phyloP scores from a whole-genome alignment of 2,329 filamentous ascomycete species.

The Penicillium vulpinum region DNA sequence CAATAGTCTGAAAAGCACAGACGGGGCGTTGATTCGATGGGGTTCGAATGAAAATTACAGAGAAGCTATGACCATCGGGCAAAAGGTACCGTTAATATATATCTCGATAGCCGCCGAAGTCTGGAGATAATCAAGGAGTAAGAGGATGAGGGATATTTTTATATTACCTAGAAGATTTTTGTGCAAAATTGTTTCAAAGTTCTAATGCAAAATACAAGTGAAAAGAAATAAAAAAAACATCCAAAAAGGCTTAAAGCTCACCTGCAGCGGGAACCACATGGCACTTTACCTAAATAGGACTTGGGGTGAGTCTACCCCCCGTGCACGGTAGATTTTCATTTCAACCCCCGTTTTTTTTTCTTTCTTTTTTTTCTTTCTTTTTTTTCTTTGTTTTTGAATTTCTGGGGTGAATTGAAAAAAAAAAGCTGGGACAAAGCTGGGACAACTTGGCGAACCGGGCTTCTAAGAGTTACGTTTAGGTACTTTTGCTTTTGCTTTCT shows the following conservation, averaged over 20 bases:
- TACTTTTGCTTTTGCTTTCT: too few relatives aligned
- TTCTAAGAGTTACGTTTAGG: conserved; percentile 1
- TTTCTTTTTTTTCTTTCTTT: background rate
- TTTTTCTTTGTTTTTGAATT: conserved; percentile 9
- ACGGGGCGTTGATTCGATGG: conserved; percentile 13
- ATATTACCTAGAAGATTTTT: too few relatives aligned
- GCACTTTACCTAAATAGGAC: conserved; percentile 5
- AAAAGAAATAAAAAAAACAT: background rate
- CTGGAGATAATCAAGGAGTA: too few relatives aligned
- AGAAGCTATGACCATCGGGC: background rate
- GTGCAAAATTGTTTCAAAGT: too few relatives aligned
- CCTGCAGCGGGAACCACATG: conserved; percentile 19
- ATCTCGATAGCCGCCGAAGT: too few relatives aligned
- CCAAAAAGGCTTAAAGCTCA: conserved; percentile 17
- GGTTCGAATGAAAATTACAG: conserved; percentile 4
- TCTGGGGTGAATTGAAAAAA: conserved; percentile 24
- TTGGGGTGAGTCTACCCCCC: background rate
- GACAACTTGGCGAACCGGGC: conserved; percentile 24
- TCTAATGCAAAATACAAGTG: too few relatives aligned
- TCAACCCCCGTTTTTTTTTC: conserved; percentile 1
- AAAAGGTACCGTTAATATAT: too few relatives aligned
- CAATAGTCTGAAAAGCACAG: conserved; percentile 4
- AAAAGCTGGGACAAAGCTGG: conserved; percentile 18
- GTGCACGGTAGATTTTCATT: too few relatives aligned
- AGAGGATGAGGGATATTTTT: too few relatives aligned